These are phyloP conservation scores for Stephania japonica DNA, from an alignment of 164 flowering plant genomes.

Conservation along the genomic window DNA sequence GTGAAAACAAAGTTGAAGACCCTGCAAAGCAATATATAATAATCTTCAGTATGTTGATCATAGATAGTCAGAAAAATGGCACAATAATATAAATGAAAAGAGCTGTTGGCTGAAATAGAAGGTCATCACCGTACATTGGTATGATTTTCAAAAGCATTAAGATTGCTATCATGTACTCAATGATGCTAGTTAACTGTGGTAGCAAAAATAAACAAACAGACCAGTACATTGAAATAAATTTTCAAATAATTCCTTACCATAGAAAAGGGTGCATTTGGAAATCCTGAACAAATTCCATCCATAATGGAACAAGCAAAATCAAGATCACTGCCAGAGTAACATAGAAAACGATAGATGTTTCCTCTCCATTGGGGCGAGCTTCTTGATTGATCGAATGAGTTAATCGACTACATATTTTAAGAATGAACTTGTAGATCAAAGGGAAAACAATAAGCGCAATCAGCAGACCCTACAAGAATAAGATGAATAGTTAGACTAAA, in stretches of 20 bases:
- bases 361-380: constrained; percentile 16
- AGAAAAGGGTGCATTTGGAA: constrained; percentile 65
- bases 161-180: background rate
- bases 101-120: background rate
- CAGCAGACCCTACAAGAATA: constrained; percentile 60
- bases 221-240: background rate
- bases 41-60: background rate
- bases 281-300: constrained; percentile 84
- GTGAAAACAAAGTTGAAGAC: constrained; percentile 58
- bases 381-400: constrained; percentile 14
- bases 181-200: background rate
- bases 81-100: background rate
- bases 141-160: background rate
- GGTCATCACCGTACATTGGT: background rate
- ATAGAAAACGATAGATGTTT: constrained; percentile 51
- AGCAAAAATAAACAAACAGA: background rate
- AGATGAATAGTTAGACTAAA: constrained; percentile 9
- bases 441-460: constrained; percentile 79
- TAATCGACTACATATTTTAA: constrained; percentile 26
- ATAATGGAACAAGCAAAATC: constrained; percentile 50
- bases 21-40: constrained; percentile 40
- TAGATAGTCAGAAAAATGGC: background rate
- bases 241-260: constrained; percentile 47
- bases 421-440: constrained; percentile 37
- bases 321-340: constrained; percentile 36